Conservation (phyloP, 78 protist species). For the Speleostelium caveatum region DNA sequence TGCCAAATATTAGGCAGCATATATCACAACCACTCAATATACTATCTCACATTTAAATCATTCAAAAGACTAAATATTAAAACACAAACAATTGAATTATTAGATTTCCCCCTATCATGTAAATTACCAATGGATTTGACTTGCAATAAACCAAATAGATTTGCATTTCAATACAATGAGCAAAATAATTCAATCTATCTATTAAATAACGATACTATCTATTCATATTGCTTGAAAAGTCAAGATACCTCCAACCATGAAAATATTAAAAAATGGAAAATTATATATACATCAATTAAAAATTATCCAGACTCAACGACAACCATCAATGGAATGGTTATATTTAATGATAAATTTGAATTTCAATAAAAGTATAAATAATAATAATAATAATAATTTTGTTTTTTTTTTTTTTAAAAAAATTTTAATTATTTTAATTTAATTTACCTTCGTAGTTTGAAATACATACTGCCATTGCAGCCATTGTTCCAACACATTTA, state of each 20-base stretch:
- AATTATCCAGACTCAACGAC: not conserved
- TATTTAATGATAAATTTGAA: slow-evolving; percentile 11
- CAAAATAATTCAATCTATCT: not conserved
- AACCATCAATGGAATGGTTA: slow-evolving; percentile 11
- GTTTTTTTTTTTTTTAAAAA: too few relatives aligned
- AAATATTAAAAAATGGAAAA: not conserved
- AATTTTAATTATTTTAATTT: too few relatives aligned
- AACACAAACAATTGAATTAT: not conserved
- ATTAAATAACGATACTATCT: not conserved
- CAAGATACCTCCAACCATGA: not conserved
- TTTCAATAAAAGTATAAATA: not conserved
- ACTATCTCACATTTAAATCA: not conserved
- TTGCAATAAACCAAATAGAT: not conserved
- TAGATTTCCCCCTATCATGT: slow-evolving; percentile 4
- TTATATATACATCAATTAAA: not conserved
- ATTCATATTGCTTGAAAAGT: not conserved
- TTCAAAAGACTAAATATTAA: slow-evolving; percentile 16
- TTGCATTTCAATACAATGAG: not conserved
- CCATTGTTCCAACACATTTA: slow-evolving; percentile 77
- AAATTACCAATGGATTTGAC: not conserved
- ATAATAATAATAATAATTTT: too few relatives aligned
- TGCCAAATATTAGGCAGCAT: not conserved
- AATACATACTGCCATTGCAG: slow-evolving; percentile 64
- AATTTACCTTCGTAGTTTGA: slow-evolving; percentile 53
- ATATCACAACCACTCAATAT: slow-evolving; percentile 6